Percentiles rank a stretch among this genome's conserved stretches.
phyloP scores from a whole-genome alignment of 257 asterid species.

The Solanum etuberosum region DNA sequence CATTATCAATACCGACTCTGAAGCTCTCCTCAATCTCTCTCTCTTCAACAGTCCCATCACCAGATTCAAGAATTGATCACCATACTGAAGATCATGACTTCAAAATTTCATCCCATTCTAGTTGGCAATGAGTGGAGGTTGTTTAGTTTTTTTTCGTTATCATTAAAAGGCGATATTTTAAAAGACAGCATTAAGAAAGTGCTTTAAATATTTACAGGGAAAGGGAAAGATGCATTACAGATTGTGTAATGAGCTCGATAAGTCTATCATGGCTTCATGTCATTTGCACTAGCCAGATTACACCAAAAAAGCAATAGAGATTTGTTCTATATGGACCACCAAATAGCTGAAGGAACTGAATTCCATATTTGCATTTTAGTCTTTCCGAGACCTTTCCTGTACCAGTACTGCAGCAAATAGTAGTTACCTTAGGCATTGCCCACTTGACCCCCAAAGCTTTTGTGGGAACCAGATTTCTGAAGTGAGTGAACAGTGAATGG shows the following conservation, averaged over 20 bases:
- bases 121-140: background rate
- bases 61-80: background rate
- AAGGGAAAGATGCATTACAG: background rate
- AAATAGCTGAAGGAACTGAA: background rate
- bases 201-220: background rate
- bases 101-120: background rate
- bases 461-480: background rate
- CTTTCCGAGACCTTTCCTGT: background rate
- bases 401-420: background rate
- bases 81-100: background rate
- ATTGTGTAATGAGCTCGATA: background rate
- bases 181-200: background rate
- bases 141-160: background rate
- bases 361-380: background rate
- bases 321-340: background rate
- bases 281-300: background rate
- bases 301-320: background rate
- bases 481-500: background rate
- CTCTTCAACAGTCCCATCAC: background rate
- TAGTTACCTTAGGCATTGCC: background rate
- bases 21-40: background rate
- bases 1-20: background rate
- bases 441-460: background rate
- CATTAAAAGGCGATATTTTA: background rate
- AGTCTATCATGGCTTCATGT: background rate